Conservation (phyloP, 371 early-diverging fungal species). For the Mucor velutinosus region DNA sequence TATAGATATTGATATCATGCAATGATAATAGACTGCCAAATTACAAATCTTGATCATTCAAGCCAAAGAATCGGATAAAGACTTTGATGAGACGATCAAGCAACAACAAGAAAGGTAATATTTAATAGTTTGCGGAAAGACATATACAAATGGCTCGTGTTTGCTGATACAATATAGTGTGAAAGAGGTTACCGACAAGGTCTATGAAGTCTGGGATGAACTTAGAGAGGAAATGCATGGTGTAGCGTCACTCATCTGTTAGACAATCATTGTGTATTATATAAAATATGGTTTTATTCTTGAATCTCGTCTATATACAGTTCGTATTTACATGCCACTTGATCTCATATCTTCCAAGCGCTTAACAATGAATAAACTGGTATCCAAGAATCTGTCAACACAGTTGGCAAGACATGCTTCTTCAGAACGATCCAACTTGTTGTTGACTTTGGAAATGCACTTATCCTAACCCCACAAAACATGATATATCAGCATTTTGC, state of each 20-base stretch:
- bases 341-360: slow-evolving; percentile 59
- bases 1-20: background rate
- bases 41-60: slow-evolving; percentile 45
- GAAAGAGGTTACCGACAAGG: slow-evolving; percentile 18
- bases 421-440: slow-evolving; percentile 67
- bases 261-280: background rate
- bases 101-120: slow-evolving; percentile 29
- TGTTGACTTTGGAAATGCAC: slow-evolving; percentile 73
- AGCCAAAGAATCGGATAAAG: slow-evolving; percentile 41
- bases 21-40: slow-evolving; percentile 27
- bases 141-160: background rate
- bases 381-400: slow-evolving; percentile 84
- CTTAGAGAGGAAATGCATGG: slow-evolving; percentile 44
- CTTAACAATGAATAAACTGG: slow-evolving; percentile 70
- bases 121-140: background rate
- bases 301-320: background rate
- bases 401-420: slow-evolving; percentile 78
- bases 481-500: background rate
- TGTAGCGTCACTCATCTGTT: slow-evolving; percentile 28
- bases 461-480: slow-evolving; percentile 50
- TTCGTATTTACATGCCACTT: slow-evolving; percentile 28
- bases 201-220: slow-evolving; percentile 46
- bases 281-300: background rate
- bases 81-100: slow-evolving; percentile 40
- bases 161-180: slow-evolving; percentile 8